A percentile compares a stretch with the other conserved stretches of the same genome.
Conservation (phyloP, 495 filamentous ascomycete genomes). For the Mytilinidion resinicola region DNA sequence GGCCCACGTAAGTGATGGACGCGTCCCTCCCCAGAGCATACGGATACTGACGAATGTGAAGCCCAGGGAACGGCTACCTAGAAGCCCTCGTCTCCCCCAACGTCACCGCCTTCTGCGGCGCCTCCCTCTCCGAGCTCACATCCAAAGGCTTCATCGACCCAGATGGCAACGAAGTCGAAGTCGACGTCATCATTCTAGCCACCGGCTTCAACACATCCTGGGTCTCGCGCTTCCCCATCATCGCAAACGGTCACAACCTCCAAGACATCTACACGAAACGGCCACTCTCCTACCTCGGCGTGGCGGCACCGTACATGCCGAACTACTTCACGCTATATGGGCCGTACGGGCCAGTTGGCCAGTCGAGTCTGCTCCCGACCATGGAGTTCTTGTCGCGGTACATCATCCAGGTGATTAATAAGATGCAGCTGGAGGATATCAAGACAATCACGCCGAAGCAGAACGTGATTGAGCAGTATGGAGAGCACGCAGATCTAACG, state of each 20-base stretch:
- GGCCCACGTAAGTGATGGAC: not conserved
- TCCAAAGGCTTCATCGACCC: not conserved
- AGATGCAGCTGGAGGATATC: constrained; percentile 15
- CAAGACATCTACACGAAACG: not conserved
- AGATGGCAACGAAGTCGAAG: not conserved
- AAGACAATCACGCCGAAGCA: constrained; percentile 10
- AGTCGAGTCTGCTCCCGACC: constrained; percentile 8
- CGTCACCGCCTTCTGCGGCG: not conserved
- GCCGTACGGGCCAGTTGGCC: constrained; percentile 8
- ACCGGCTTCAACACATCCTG: not conserved
- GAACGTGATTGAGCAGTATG: constrained; percentile 4
- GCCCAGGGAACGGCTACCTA: not conserved
- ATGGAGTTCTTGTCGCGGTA: constrained; percentile 14
- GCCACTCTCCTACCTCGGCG: not conserved
- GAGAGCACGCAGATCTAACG: constrained; percentile 9
- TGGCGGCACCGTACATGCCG: not conserved
- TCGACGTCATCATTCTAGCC: not conserved
- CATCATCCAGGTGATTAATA: constrained; percentile 11
- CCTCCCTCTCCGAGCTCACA: not conserved
- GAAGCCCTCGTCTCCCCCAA: not conserved
- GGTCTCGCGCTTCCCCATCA: not conserved
- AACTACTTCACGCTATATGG: not conserved
- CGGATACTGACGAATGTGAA: not conserved
- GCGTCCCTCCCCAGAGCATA: not conserved
- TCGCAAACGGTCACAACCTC: not conserved